A percentile compares a stretch with the other conserved stretches of the same genome.
Evolutionary conservation across 2,329 filamentous ascomycete genomes (phyloP).

Genomic region (Aspergillus ochraceoroseus): DNA sequence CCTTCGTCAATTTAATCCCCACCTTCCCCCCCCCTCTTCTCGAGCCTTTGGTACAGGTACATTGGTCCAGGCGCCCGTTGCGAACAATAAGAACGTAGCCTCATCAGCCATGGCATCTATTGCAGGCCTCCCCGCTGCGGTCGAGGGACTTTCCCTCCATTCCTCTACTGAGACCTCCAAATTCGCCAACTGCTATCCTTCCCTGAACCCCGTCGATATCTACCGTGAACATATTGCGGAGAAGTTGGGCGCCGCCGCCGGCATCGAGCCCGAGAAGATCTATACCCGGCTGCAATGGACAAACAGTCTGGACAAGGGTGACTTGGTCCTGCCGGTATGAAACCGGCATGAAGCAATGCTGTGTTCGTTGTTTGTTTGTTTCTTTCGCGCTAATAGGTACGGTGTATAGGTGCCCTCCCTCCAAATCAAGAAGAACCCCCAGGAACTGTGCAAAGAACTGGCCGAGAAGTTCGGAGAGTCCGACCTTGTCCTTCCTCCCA

Average conservation of each 20-base stretch:
- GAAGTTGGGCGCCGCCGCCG: conserved; percentile 36
- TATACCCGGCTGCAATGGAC: conserved; percentile 44
- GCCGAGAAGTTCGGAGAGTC: conserved; percentile 55
- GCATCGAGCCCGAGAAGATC: conserved; percentile 40
- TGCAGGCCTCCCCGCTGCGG: conserved; percentile 32
- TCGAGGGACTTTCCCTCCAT: conserved; percentile 40
- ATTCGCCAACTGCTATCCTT: conserved; percentile 41
- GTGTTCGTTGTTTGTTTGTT: neutral
- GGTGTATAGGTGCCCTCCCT: conserved; percentile 39
- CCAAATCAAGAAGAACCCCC: conserved; percentile 54
- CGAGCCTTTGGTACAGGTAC: conserved; percentile 10
- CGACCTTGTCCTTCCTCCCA: conserved; percentile 54
- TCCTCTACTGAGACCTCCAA: conserved; percentile 38
- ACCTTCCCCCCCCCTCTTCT: conserved; percentile 12
- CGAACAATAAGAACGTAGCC: conserved; percentile 16
- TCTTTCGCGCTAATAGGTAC: neutral
- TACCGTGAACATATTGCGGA: conserved; percentile 47
- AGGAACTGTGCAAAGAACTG: conserved; percentile 53
- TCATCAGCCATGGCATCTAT: conserved; percentile 34
- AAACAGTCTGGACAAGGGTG: conserved; percentile 46
- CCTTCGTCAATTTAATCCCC: conserved; percentile 8
- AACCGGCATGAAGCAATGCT: neutral
- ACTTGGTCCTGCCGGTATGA: conserved; percentile 43
- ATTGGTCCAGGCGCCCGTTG: conserved; percentile 6
- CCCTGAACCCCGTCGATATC: conserved; percentile 46